Evolutionary conservation across 345 rosid genomes (phyloP).

Genomic region (Boechera stricta): DNA sequence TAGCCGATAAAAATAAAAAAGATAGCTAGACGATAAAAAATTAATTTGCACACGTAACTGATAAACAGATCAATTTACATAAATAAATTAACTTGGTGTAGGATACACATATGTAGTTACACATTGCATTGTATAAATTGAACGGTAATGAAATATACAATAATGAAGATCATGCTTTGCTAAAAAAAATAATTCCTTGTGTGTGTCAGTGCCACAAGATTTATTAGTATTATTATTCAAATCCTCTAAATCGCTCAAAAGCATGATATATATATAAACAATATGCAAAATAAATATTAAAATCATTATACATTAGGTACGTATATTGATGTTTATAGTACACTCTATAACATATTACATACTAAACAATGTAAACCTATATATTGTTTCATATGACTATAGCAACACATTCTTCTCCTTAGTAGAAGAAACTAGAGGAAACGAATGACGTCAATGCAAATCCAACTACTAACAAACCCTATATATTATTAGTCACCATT

Average conservation of each 20-base stretch:
- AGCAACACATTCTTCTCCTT: not conserved
- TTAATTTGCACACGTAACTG: not conserved
- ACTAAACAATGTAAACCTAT: not conserved
- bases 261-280: not conserved
- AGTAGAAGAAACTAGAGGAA: not conserved
- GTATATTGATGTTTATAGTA: not conserved
- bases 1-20: not conserved
- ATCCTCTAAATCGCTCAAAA: not conserved
- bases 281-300: not conserved
- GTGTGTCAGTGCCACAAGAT: not conserved
- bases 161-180: not conserved
- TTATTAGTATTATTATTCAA: not conserved
- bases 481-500: not conserved
- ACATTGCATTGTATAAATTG: not conserved
- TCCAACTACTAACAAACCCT: conserved; percentile 20
- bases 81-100: not conserved
- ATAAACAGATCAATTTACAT: not conserved
- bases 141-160: not conserved
- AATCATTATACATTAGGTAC: not conserved
- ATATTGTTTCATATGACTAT: not conserved
- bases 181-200: not conserved
- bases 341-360: not conserved
- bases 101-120: not conserved
- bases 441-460: conserved; percentile 3
- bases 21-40: not conserved